Base-by-base conservation (phyloP, 2,329 filamentous ascomycete species). In the Cyphellophora europaea region DNA sequence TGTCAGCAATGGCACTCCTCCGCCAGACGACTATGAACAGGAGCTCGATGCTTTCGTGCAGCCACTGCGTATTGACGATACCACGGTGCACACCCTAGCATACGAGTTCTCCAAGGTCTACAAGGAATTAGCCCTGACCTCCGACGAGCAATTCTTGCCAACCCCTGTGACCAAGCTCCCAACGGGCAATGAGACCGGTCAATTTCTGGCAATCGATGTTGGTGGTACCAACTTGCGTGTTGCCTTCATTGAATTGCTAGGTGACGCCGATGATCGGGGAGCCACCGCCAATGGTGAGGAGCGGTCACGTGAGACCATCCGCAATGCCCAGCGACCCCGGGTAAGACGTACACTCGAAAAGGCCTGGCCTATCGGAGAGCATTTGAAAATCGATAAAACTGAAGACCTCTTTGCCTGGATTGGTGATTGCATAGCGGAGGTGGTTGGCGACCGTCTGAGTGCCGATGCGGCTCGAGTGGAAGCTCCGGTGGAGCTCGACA, bases 351-450 rank as follows among this genome's bases (percentile, higher is more conserved):
- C 72, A 4, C 59, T 84, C 36, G 82, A 87, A 53, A 78, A 69
- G 44, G 74, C 73, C 35, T 87, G 82, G 81, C 74, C 80, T 5
- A 88, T 88, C 48, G 72, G 71, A 31, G 75, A 86, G 27, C 73
- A 79, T 36, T 59, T 87, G 43, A 86, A 86, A 52, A 74, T 72
- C 55, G 76, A 86, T 47, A 79, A 87, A 43, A 75, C 80, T 1
- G 77, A 85, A 37, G 76, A 78, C 38, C 63, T 89, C 2, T 91
- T 91, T 55, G 60, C 69, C n/a, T 91, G 83, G 83, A 84, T 91
- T 45, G 84, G 83, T 16, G 66, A 72, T 48, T 82, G 79, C 50
- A 84, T 91, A 47, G 80, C 80, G 11, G 68, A 80, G 41, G 81
- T 88, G 3, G 77, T 89, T 11, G 63, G 61, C 19, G 70, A 77